A percentile compares a stretch with the other conserved stretches of the same genome.
These are phyloP conservation scores for Glebionis coronaria DNA, from an alignment of 129 eudicot species.

Conservation along the genomic window DNA sequence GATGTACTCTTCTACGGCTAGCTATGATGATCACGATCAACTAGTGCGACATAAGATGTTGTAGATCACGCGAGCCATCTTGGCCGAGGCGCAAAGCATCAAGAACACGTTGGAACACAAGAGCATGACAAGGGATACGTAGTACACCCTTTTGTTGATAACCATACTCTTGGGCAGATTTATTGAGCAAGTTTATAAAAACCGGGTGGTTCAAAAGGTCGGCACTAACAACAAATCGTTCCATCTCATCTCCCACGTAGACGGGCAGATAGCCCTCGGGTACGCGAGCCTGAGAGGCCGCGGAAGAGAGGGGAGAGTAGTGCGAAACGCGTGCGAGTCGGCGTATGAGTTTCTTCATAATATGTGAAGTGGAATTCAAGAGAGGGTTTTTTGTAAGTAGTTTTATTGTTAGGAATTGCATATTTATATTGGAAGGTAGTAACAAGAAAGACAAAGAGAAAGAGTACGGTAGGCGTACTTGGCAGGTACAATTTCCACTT, in stretches of 20 bases:
- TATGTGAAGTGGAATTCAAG: neutral
- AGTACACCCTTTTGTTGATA: conserved; percentile 75
- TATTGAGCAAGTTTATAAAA: conserved; percentile 52
- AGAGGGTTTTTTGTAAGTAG: neutral
- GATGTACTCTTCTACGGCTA: neutral
- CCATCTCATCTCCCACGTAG: conserved; percentile 57
- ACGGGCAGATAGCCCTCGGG: conserved; percentile 79
- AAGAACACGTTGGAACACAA: conserved; percentile 55
- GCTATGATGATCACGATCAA: neutral
- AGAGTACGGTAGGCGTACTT: conserved; percentile 24
- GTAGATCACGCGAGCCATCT: conserved; percentile 19
- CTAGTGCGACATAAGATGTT: neutral
- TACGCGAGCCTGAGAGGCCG: conserved; percentile 30
- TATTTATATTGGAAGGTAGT: neutral
- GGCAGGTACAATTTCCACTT: conserved; percentile 20
- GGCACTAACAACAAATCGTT: conserved; percentile 43
- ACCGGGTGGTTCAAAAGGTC: conserved; percentile 69
- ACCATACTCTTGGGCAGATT: conserved; percentile 86
- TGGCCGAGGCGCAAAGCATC: conserved; percentile 48
- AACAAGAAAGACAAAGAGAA: neutral
- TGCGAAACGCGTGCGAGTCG: conserved; percentile 55
- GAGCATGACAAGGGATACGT: conserved; percentile 70
- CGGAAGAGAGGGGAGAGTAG: conserved; percentile 16
- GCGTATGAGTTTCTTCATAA: conserved; percentile 72
- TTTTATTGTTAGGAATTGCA: neutral